phyloP scores from a whole-genome alignment of 2,329 filamentous ascomycete species.

The Coniochaeta sp. region DNA sequence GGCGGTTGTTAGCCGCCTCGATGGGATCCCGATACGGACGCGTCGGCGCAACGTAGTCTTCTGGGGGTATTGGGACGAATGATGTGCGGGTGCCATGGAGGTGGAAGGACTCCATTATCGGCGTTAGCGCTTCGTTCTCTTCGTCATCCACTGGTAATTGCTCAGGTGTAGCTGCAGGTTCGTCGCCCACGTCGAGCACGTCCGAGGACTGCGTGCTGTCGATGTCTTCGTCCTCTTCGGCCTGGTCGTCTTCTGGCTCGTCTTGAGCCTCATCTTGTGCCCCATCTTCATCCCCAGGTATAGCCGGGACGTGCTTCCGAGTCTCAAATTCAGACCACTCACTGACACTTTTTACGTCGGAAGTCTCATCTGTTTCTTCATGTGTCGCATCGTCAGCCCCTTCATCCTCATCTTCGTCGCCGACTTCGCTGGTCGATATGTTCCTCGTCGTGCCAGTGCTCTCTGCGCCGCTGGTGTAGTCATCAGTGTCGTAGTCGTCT shows the following conservation, averaged over 20 bases:
- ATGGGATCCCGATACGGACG: conserved; percentile 74
- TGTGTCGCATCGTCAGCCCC: conserved; percentile 22
- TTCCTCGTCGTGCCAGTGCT: conserved; percentile 74
- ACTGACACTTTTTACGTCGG: conserved; percentile 58
- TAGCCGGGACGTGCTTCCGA: conserved; percentile 59
- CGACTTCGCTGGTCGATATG: conserved; percentile 39
- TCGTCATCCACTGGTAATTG: conserved; percentile 26
- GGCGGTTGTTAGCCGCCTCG: conserved; percentile 77
- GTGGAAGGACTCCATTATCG: conserved; percentile 35
- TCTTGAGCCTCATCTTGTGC: background rate
- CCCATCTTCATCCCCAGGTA: conserved; percentile 24
- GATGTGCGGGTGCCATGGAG: conserved; percentile 44
- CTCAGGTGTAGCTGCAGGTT: conserved; percentile 19
- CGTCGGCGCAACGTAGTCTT: conserved; percentile 76
- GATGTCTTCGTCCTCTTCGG: conserved; percentile 17
- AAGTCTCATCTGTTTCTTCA: conserved; percentile 34
- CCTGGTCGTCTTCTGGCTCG: background rate
- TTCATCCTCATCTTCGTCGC: conserved; percentile 32
- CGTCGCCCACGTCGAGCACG: conserved; percentile 27
- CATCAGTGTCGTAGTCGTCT: conserved; percentile 66
- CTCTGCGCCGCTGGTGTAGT: conserved; percentile 80
- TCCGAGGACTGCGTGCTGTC: conserved; percentile 31
- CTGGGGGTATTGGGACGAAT: conserved; percentile 77
- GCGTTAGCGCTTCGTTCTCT: conserved; percentile 35
- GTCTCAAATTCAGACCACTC: conserved; percentile 87